A percentile compares a stretch with the other conserved stretches of the same genome.
Conservation (phyloP, 2,329 filamentous ascomycete genomes). For the Epichloe sp. region DNA sequence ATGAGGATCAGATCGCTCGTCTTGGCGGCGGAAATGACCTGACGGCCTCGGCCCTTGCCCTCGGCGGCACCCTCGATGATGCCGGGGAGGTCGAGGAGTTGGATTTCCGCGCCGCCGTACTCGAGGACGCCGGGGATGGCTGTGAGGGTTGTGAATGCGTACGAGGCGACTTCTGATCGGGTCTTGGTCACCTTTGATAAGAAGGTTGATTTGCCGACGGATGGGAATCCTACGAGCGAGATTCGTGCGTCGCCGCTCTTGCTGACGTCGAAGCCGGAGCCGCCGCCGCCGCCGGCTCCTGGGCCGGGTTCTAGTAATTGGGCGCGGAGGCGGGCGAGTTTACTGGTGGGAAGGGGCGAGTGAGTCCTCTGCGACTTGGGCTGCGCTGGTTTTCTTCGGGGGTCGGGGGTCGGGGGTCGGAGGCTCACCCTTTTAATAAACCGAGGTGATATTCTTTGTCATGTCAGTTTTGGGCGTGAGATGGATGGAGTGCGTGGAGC, state of each 20-base stretch:
- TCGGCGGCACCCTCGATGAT: constrained; percentile 96
- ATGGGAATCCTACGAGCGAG: constrained; percentile 95
- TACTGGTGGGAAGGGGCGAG: constrained; percentile 38
- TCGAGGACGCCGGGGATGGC: constrained; percentile 95
- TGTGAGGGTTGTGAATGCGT: constrained; percentile 93
- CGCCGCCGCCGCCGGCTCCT: constrained; percentile 64
- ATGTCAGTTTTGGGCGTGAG: constrained; percentile 8
- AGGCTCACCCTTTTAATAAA: constrained; percentile 72
- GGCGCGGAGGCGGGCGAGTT: constrained; percentile 85
- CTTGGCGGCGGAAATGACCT: constrained; percentile 97
- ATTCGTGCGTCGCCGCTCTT: constrained; percentile 96
- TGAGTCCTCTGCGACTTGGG: constrained; percentile 46
- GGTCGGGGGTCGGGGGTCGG: neutral
- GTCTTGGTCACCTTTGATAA: constrained; percentile 99
- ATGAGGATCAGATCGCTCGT: constrained; percentile 95
- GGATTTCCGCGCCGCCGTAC: constrained; percentile 95
- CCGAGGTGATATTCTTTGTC: constrained; percentile 93
- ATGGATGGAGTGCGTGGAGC: too few species aligned
- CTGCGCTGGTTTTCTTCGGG: neutral
- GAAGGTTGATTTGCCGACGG: constrained; percentile 96
- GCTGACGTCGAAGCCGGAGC: constrained; percentile 82
- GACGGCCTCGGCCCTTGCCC: constrained; percentile 86
- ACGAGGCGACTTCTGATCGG: constrained; percentile 87
- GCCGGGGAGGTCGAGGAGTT: constrained; percentile 91
- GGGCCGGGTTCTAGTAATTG: constrained; percentile 84